Evolutionary conservation across 352 stramenopile genomes (phyloP).

Genomic region (Phytopythium montanum): DNA sequence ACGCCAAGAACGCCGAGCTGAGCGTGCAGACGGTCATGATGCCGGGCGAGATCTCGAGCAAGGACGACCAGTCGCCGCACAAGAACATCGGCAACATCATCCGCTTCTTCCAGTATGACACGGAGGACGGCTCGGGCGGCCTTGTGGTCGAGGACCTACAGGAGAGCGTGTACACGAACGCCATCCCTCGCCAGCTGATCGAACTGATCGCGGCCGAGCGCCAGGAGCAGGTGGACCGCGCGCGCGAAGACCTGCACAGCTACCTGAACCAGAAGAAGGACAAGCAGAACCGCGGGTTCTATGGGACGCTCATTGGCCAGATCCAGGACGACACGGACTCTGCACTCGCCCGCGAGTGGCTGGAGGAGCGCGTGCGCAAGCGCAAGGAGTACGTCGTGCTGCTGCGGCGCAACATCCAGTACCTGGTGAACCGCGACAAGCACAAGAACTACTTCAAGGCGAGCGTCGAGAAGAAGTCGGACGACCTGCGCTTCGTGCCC

Average conservation of each 20-base stretch:
- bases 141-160: slow-evolving; percentile 85
- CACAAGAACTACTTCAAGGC: slow-evolving; percentile 90
- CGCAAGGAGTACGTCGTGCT: slow-evolving; percentile 81
- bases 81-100: slow-evolving; percentile 90
- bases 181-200: slow-evolving; percentile 79
- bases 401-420: slow-evolving; percentile 82
- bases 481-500: slow-evolving; percentile 78
- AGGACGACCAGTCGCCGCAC: slow-evolving; percentile 70
- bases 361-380: slow-evolving; percentile 72
- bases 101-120: slow-evolving; percentile 87
- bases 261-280: slow-evolving; percentile 88
- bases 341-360: slow-evolving; percentile 69
- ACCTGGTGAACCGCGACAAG: slow-evolving; percentile 83
- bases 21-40: slow-evolving; percentile 88
- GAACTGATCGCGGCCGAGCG: slow-evolving; percentile 75
- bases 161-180: slow-evolving; percentile 72
- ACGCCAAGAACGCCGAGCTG: slow-evolving; percentile 76
- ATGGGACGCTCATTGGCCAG: slow-evolving; percentile 82
- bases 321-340: slow-evolving; percentile 86
- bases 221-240: slow-evolving; percentile 77
- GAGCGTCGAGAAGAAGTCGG: slow-evolving; percentile 83
- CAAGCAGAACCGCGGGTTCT: slow-evolving; percentile 79
- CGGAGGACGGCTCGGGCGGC: slow-evolving; percentile 69
- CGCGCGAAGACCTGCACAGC: slow-evolving; percentile 66
- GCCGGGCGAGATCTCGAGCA: slow-evolving; percentile 64